phyloP scores from a whole-genome alignment of 2,329 filamentous ascomycete species.

The Stenocarpella maydis region DNA sequence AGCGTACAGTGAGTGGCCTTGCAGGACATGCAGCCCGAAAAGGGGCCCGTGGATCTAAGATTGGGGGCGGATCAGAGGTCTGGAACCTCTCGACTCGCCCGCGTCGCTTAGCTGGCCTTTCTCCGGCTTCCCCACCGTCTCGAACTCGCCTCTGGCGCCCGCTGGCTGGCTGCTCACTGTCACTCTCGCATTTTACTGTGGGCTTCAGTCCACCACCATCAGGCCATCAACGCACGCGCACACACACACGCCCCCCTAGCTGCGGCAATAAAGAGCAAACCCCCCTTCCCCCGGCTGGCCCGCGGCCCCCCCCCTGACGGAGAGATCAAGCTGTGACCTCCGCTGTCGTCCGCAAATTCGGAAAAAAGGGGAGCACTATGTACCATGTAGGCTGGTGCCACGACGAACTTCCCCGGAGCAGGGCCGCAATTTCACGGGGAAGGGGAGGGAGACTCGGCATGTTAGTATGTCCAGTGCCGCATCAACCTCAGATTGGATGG shows the following conservation, averaged over 20 bases:
- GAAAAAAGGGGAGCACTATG: slow-evolving; percentile 1
- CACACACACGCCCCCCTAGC: not conserved
- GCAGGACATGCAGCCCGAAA: slow-evolving; percentile 14
- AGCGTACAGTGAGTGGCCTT: not conserved
- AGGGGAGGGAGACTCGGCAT: slow-evolving; percentile 14
- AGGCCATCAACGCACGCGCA: slow-evolving; percentile 8
- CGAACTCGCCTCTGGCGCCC: not conserved
- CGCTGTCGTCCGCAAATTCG: slow-evolving; percentile 20
- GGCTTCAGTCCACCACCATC: slow-evolving; percentile 13
- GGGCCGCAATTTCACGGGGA: slow-evolving; percentile 19
- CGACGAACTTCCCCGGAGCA: slow-evolving; percentile 2
- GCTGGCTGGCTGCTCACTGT: not conserved
- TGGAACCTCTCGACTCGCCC: slow-evolving; percentile 23
- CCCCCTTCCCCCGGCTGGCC: slow-evolving; percentile 1
- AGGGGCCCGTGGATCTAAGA: slow-evolving; percentile 32
- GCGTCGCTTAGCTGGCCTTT: slow-evolving; percentile 5
- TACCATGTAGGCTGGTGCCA: not conserved
- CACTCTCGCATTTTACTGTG: slow-evolving; percentile 2
- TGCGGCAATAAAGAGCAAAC: slow-evolving; percentile 8
- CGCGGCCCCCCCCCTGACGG: slow-evolving; percentile 18
- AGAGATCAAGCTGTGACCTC: slow-evolving; percentile 23
- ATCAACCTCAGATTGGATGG: slow-evolving; percentile 11
- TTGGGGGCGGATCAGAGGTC: slow-evolving; percentile 32
- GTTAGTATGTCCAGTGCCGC: not conserved
- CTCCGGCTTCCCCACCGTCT: slow-evolving; percentile 36